These are phyloP conservation scores for Posidonia australis DNA, from an alignment of 106 monocot species.

Conservation along the genomic window DNA sequence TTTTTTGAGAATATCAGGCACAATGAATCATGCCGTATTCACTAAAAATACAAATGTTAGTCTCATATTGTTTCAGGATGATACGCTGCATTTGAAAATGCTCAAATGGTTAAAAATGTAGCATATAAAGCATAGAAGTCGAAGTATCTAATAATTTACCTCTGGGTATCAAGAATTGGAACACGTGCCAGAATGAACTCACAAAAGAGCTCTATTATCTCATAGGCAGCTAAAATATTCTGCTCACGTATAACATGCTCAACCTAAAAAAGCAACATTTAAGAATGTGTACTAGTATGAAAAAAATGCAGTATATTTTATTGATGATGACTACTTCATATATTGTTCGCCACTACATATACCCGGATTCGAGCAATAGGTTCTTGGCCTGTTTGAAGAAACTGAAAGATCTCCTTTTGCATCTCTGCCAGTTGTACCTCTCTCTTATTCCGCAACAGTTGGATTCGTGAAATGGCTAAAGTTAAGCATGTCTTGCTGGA, in stretches of 20 bases:
- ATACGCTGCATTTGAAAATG: no score
- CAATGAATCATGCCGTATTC: no score
- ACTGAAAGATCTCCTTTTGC: conserved; percentile 78
- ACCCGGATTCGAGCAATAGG: conserved; percentile 87
- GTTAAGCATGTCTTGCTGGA: conserved; percentile 88
- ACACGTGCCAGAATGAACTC: conserved; percentile 91
- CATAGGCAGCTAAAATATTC: conserved; percentile 80
- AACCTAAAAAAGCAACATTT: conserved; percentile 35
- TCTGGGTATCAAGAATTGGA: conserved; percentile 82
- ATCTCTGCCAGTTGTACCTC: conserved; percentile 65
- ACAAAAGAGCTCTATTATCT: conserved; percentile 86
- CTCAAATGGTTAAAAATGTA: neutral
- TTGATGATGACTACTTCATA: no score
- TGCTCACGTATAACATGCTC: conserved; percentile 93
- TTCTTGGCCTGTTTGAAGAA: conserved; percentile 89
- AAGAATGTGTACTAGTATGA: neutral
- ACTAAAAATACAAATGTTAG: no score
- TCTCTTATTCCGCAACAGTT: conserved; percentile 82
- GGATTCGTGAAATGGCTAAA: conserved; percentile 82
- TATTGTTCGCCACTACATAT: conserved; percentile 3
- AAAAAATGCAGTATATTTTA: neutral
- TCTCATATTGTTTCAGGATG: no score
- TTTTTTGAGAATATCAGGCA: no score
- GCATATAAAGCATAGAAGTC: neutral
- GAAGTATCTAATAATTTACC: conserved; percentile 20